A percentile compares a stretch with the other conserved stretches of the same genome.
Evolutionary conservation across 2,329 filamentous ascomycete species (phyloP).

Genomic region (Neurospora crassa): DNA sequence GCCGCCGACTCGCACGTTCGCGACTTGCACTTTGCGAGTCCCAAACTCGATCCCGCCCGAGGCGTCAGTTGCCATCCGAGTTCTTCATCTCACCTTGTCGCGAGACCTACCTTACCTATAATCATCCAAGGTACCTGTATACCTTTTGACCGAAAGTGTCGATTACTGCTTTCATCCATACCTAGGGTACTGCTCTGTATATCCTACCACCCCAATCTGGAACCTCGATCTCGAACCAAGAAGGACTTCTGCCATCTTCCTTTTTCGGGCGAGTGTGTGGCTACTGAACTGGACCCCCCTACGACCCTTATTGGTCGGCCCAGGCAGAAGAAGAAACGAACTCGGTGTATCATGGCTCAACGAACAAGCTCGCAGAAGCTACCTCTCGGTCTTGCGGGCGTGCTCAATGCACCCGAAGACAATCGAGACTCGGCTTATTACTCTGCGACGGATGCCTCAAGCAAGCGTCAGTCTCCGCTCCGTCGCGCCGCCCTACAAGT

Average conservation of each 20-base stretch:
- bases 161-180: background rate
- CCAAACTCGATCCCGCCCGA: background rate
- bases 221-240: background rate
- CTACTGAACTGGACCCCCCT: background rate
- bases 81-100: background rate
- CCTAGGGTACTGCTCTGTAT: background rate
- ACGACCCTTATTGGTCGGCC: background rate
- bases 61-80: background rate
- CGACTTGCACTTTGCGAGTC: background rate
- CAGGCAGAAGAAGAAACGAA: background rate
- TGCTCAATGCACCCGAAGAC: slow-evolving; percentile 41
- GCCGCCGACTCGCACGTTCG: background rate
- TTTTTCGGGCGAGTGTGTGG: background rate
- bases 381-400: slow-evolving; percentile 38
- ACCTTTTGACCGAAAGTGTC: background rate
- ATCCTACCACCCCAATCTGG: background rate
- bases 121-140: background rate
- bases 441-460: slow-evolving; percentile 37
- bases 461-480: slow-evolving; percentile 35
- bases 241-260: background rate
- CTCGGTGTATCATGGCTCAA: slow-evolving; percentile 26
- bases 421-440: slow-evolving; percentile 44
- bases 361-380: slow-evolving; percentile 33
- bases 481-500: background rate
- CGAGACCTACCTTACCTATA: background rate